Evolutionary conservation across 805 yeast species (phyloP).

Genomic region (Candida tammaniensis): DNA sequence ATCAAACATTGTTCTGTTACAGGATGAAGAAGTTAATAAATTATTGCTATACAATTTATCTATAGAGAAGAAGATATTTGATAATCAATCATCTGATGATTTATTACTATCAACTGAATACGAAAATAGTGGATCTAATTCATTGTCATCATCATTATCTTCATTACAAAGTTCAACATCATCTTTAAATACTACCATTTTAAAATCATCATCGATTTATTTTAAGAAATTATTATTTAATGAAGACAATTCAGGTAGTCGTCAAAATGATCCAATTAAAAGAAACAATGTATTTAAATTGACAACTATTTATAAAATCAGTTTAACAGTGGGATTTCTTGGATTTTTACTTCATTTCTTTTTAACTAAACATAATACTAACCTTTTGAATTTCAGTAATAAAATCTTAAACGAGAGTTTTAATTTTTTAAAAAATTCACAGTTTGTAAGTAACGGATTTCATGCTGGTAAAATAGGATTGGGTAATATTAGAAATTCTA

Average conservation of each 20-base stretch:
- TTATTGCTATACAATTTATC: conserved; percentile 25
- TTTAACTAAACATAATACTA: conserved; percentile 20
- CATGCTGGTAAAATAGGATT: conserved; percentile 30
- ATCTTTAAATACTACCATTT: conserved; percentile 24
- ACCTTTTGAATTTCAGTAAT: conserved; percentile 3
- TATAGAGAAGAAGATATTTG: conserved; percentile 20
- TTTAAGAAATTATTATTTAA: conserved; percentile 26
- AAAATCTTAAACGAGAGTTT: conserved; percentile 6
- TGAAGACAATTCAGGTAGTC: conserved; percentile 10
- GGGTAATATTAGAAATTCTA: conserved; percentile 28
- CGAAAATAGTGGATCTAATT: conserved; percentile 6
- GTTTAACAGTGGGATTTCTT: conserved; percentile 37
- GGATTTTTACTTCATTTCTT: conserved; percentile 38
- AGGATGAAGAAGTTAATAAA: conserved; percentile 30
- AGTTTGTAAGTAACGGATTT: conserved; percentile 4
- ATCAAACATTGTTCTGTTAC: conserved; percentile 19
- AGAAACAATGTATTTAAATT: conserved; percentile 13
- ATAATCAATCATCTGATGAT: conserved; percentile 21
- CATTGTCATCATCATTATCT: conserved; percentile 34
- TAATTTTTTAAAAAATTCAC: conserved; percentile 3
- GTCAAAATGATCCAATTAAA: conserved; percentile 6
- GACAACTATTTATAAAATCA: conserved; percentile 27
- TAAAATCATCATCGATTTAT: conserved; percentile 26
- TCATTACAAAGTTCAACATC: conserved; percentile 27
- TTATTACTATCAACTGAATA: conserved; percentile 7